phyloP scores from a whole-genome alignment of 75 land plant species.

The Isoetes taiwanensis region DNA sequence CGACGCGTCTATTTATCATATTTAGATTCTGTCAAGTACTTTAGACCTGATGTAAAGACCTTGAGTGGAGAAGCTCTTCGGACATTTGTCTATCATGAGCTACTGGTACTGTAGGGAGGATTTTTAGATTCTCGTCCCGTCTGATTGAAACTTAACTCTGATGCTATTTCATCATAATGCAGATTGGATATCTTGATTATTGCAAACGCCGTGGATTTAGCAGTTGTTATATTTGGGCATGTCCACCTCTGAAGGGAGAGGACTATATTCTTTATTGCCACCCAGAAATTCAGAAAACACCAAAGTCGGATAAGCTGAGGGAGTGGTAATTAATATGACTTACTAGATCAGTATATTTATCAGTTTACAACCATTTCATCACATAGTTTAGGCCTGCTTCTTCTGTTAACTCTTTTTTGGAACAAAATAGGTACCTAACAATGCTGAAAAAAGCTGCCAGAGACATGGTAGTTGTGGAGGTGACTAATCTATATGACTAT shows the following conservation, averaged over 20 bases:
- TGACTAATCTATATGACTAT: conserved; percentile 80
- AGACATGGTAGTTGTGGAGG: conserved; percentile 75
- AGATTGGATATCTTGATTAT: conserved; percentile 96
- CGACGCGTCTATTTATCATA: conserved; percentile 92
- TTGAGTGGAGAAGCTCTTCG: conserved; percentile 87
- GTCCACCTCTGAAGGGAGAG: conserved; percentile 96
- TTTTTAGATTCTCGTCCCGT: no score
- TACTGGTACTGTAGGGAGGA: conserved; percentile 62
- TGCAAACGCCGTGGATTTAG: conserved; percentile 87
- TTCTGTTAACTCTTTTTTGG: background rate
- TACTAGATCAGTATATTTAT: background rate
- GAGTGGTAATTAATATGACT: conserved; percentile 44
- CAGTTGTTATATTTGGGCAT: conserved; percentile 98
- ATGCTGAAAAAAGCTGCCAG: conserved; percentile 73
- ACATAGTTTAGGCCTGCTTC: background rate
- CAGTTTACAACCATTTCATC: background rate
- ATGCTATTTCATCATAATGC: background rate
- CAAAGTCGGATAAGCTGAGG: conserved; percentile 85
- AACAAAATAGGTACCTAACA: conserved; percentile 50
- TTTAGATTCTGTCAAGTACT: conserved; percentile 93
- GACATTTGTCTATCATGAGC: conserved; percentile 95
- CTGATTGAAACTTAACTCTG: background rate
- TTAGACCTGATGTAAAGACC: conserved; percentile 85
- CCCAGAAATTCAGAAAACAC: conserved; percentile 97
- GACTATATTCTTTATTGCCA: conserved; percentile 97